Evolutionary conservation across 305 asterid genomes (phyloP).

Genomic region (Solanum chacoense): DNA sequence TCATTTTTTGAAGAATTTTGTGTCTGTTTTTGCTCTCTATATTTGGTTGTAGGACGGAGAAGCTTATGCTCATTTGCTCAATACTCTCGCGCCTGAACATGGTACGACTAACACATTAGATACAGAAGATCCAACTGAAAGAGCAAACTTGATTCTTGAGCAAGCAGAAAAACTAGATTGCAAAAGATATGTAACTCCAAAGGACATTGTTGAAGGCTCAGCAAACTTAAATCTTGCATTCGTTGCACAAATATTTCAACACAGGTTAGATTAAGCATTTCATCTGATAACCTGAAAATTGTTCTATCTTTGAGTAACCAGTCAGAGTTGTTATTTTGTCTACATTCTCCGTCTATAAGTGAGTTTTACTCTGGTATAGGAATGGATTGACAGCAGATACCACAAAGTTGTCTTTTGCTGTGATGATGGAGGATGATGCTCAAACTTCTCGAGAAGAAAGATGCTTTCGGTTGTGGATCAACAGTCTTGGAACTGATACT

Average conservation of each 20-base stretch:
- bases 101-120: slow-evolving; percentile 48
- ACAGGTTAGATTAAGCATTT: slow-evolving; percentile 15
- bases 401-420: slow-evolving; percentile 53
- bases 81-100: slow-evolving; percentile 87
- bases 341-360: not conserved
- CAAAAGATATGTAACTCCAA: slow-evolving; percentile 28
- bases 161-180: slow-evolving; percentile 65
- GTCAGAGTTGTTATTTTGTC: not conserved
- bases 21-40: not conserved
- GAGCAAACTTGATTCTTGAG: slow-evolving; percentile 75
- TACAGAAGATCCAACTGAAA: slow-evolving; percentile 65
- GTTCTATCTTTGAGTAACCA: not conserved
- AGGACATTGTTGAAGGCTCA: slow-evolving; percentile 32
- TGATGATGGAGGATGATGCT: slow-evolving; percentile 87
- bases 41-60: slow-evolving; percentile 59
- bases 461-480: slow-evolving; percentile 88
- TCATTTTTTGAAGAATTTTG: not conserved
- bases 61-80: slow-evolving; percentile 87
- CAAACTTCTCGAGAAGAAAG: slow-evolving; percentile 92
- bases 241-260: slow-evolving; percentile 36
- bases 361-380: slow-evolving; percentile 23
- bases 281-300: not conserved
- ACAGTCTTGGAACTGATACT: slow-evolving; percentile 78
- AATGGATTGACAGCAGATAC: slow-evolving; percentile 68
- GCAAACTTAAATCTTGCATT: slow-evolving; percentile 34